Evolutionary conservation across 2,329 filamentous ascomycete genomes (phyloP).

Genomic region (Stachybotrys elegans): DNA sequence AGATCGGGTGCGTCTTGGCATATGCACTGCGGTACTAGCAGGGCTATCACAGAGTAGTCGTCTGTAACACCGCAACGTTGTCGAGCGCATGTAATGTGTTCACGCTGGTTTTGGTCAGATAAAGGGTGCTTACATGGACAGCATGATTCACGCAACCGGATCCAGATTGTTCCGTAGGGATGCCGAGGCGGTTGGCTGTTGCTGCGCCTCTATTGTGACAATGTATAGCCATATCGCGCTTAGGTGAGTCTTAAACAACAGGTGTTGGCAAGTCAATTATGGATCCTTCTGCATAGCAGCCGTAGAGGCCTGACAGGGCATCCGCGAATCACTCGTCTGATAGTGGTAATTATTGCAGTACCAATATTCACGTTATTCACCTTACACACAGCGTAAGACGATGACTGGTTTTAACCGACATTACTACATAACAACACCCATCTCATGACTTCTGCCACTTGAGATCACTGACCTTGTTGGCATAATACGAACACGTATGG

Average conservation of each 20-base stretch:
- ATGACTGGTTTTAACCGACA: constrained; percentile 1
- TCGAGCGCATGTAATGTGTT: not conserved
- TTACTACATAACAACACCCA: not conserved
- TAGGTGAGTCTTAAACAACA: no score
- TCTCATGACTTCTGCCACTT: constrained; percentile 1
- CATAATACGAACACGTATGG: constrained; percentile 1
- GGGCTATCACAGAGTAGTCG: not conserved
- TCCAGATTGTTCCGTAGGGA: not conserved
- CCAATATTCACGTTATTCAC: not conserved
- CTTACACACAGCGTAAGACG: not conserved
- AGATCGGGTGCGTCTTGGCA: not conserved
- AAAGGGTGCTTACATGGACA: not conserved
- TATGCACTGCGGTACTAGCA: not conserved
- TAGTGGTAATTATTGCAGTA: no score
- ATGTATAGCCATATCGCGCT: no score
- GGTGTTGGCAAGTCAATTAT: no score
- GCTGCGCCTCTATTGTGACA: not conserved
- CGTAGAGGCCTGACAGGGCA: no score
- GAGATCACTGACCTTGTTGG: not conserved
- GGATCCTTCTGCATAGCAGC: no score
- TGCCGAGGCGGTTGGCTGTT: not conserved
- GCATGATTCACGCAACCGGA: not conserved
- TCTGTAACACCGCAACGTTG: not conserved
- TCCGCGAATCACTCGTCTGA: no score
- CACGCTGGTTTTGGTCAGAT: not conserved